These are phyloP conservation scores for Calonectria henricotiae DNA, from an alignment of 2,329 filamentous ascomycete genomes.

Conservation along the genomic window DNA sequence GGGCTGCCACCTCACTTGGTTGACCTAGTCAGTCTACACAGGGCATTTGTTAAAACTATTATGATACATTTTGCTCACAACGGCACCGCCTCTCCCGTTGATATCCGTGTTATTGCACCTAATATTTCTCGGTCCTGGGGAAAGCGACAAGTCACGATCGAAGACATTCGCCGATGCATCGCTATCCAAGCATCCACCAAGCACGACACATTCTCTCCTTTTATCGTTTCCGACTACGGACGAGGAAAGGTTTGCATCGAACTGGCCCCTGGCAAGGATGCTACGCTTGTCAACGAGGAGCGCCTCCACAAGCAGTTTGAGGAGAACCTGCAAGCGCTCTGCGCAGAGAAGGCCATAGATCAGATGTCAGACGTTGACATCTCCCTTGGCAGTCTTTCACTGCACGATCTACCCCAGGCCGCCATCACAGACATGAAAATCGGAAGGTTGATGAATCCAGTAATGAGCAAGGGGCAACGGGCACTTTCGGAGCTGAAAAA, in stretches of 20 bases:
- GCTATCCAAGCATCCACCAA: constrained; percentile 70
- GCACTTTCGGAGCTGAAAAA: constrained; percentile 80
- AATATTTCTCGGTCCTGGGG: constrained; percentile 80
- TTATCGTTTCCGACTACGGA: constrained; percentile 69
- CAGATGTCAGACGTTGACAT: constrained; percentile 50
- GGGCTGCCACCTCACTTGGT: constrained; percentile 69
- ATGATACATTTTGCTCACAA: constrained; percentile 81
- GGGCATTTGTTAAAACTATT: constrained; percentile 78
- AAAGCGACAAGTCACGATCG: constrained; percentile 76
- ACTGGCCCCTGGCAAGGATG: constrained; percentile 60
- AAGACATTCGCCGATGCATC: constrained; percentile 78
- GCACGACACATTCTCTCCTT: constrained; percentile 55
- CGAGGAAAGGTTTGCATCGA: constrained; percentile 73
- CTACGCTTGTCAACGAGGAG: constrained; percentile 65
- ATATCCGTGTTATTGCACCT: constrained; percentile 74
- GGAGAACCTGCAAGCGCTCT: constrained; percentile 69
- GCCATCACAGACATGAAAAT: constrained; percentile 56
- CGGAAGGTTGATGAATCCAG: constrained; percentile 66
- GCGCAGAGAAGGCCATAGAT: constrained; percentile 43
- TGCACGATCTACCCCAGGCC: constrained; percentile 63
- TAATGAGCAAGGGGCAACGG: constrained; percentile 78
- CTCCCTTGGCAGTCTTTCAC: constrained; percentile 63
- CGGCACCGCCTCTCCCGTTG: constrained; percentile 74
- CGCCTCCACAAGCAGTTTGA: constrained; percentile 71
- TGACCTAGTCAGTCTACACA: constrained; percentile 77